Evolutionary conservation across 2,329 filamentous ascomycete genomes (phyloP), one percentile per base, ranked within the genome.

Genomic region (Didymella pinodella): DNA sequence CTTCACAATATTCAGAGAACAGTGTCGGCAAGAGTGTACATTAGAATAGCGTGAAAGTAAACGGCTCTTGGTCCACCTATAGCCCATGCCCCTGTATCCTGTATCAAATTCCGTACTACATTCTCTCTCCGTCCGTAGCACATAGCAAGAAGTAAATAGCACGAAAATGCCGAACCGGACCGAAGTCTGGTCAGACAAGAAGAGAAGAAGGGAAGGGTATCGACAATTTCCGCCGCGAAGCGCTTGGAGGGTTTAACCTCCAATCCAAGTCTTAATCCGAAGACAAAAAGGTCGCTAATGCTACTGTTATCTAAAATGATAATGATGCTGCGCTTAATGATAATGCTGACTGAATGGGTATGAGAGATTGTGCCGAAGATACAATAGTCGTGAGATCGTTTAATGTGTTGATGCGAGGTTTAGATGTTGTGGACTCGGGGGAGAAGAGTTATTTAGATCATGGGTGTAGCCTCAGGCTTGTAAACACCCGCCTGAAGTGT

Each of bases 401-500:
- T 67, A 65, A 54, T 62, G 11, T 25, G 31, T n/a, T n/a, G 7
- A 48, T 56, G 57, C 48, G 36, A 48, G 22, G 31, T 25, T 41
- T 32, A 46, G 3, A 10, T 46, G 43, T 48, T 54, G 52, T 45
- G 31, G 16, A 14, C 4, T 47, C 2, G 22, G 31, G 28, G 7
- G n/a, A 20, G 43, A 52, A 25, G 0, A 25, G 31, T 28, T 10
- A 1, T 50, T 59, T 69, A 77, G 56, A 78, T 75, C 75, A 77
- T 77, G 5, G 74, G 72, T 3, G 74, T 71, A 40, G 72, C 68
- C 47, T 69, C 69, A 7, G 65, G 65, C 50, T 71, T 65, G 43
- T 75, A 76, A 0, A 81, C 80, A 12, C 80, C 81, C 20, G 76
- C 68, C 63, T 82, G 80, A 11, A 83, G 56, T 10, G 74, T 76